A percentile compares a stretch with the other conserved stretches of the same genome.
Conservation (phyloP, 257 asterid species). For the Solanum rostratum region DNA sequence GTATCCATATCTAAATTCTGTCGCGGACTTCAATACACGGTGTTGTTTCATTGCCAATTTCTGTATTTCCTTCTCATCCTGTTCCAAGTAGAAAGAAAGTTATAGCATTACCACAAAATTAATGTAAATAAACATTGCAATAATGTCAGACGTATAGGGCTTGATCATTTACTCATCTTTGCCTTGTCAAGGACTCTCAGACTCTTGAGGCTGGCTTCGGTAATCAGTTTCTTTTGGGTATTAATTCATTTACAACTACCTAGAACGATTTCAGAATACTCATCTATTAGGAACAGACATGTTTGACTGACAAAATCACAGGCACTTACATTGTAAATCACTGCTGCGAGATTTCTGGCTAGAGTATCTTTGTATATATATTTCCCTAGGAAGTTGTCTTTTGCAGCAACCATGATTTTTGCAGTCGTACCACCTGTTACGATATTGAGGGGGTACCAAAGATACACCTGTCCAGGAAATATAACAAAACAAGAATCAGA, state of each 20-base stretch:
- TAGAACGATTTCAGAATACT: not conserved
- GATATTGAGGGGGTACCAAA: slow-evolving; percentile 90
- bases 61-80: slow-evolving; percentile 91
- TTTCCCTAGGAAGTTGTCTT: slow-evolving; percentile 86
- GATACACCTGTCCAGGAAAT: slow-evolving; percentile 52
- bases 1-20: slow-evolving; percentile 91
- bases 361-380: slow-evolving; percentile 93
- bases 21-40: slow-evolving; percentile 65
- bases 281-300: not conserved
- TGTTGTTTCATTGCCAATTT: slow-evolving; percentile 72
- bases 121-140: not conserved
- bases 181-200: not conserved
- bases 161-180: not conserved
- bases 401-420: slow-evolving; percentile 92
- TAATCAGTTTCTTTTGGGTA: not conserved
- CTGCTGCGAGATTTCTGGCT: slow-evolving; percentile 88
- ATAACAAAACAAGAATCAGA: slow-evolving; percentile 3
- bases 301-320: not conserved
- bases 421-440: slow-evolving; percentile 97
- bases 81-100: slow-evolving; percentile 13
- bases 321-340: slow-evolving; percentile 62
- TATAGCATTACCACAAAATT: not conserved
- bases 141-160: not conserved
- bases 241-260: not conserved
- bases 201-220: not conserved